A percentile compares a stretch with the other conserved stretches of the same genome.
These are phyloP conservation scores for Tetracentron sinense DNA, from an alignment of 164 flowering plant species.

Conservation along the genomic window DNA sequence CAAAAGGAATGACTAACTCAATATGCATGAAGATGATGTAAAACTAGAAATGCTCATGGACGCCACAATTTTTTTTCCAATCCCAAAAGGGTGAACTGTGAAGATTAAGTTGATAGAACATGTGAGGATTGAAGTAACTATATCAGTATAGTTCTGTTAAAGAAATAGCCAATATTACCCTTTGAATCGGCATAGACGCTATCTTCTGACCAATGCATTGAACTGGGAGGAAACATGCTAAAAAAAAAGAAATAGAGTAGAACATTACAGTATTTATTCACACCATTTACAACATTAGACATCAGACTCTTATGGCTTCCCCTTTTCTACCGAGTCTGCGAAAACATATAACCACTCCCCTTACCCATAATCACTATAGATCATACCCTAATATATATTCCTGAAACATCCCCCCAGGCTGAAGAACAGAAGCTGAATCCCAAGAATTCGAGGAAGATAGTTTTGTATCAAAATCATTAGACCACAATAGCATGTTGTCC, in stretches of 20 bases:
- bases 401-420: conserved; percentile 42
- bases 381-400: conserved; percentile 47
- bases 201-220: too few species aligned
- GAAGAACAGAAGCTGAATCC: conserved; percentile 46
- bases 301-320: conserved; percentile 8
- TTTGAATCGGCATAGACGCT: too few species aligned
- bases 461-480: conserved; percentile 43
- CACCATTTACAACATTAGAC: conserved; percentile 21
- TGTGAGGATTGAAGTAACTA: too few species aligned
- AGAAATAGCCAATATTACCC: too few species aligned
- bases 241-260: neutral
- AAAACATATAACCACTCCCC: neutral
- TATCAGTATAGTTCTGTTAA: too few species aligned
- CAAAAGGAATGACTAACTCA: too few species aligned
- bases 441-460: conserved; percentile 60
- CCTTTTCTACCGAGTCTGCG: neutral
- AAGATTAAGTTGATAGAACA: too few species aligned
- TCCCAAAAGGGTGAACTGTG: too few species aligned
- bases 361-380: conserved; percentile 14
- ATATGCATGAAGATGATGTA: too few species aligned
- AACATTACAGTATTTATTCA: conserved; percentile 14
- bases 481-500: conserved; percentile 50
- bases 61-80: too few species aligned
- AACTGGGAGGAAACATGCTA: too few species aligned
- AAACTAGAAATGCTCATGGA: too few species aligned